phyloP scores from a whole-genome alignment of 306 rosid genomes.

The Casuarina glauca region DNA sequence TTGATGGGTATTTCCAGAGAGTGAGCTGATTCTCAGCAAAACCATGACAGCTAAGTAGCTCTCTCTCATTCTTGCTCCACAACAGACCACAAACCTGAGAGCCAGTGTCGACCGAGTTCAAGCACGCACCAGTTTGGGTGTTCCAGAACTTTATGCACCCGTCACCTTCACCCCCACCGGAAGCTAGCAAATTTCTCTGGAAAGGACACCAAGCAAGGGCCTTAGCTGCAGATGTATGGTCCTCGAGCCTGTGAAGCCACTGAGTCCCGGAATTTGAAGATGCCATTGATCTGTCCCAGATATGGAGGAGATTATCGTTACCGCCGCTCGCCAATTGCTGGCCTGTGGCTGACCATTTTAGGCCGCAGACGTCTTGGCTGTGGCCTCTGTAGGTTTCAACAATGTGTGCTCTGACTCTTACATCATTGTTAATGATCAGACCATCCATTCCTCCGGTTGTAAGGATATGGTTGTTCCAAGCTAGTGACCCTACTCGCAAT shows the following conservation, averaged over 20 bases:
- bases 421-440: slow-evolving; percentile 64
- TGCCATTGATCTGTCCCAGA: slow-evolving; percentile 59
- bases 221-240: slow-evolving; percentile 54
- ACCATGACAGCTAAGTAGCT: slow-evolving; percentile 86
- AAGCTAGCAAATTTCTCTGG: slow-evolving; percentile 52
- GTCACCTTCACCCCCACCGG: slow-evolving; percentile 54
- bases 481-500: slow-evolving; percentile 66
- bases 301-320: slow-evolving; percentile 69
- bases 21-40: slow-evolving; percentile 70
- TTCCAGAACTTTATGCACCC: slow-evolving; percentile 54
- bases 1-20: slow-evolving; percentile 52
- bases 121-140: slow-evolving; percentile 69
- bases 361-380: slow-evolving; percentile 75
- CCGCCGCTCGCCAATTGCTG: slow-evolving; percentile 88
- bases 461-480: slow-evolving; percentile 80
- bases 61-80: slow-evolving; percentile 88
- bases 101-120: slow-evolving; percentile 49
- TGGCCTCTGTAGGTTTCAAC: slow-evolving; percentile 79
- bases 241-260: slow-evolving; percentile 59
- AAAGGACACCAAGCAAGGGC: slow-evolving; percentile 88
- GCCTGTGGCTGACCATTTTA: slow-evolving; percentile 76
- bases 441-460: slow-evolving; percentile 87
- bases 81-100: slow-evolving; percentile 49
- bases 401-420: slow-evolving; percentile 68
- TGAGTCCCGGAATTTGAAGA: slow-evolving; percentile 51